These are phyloP conservation scores for Stachybotrys chlorohalonatus DNA, from an alignment of 2,329 filamentous ascomycete species.

Conservation along the genomic window DNA sequence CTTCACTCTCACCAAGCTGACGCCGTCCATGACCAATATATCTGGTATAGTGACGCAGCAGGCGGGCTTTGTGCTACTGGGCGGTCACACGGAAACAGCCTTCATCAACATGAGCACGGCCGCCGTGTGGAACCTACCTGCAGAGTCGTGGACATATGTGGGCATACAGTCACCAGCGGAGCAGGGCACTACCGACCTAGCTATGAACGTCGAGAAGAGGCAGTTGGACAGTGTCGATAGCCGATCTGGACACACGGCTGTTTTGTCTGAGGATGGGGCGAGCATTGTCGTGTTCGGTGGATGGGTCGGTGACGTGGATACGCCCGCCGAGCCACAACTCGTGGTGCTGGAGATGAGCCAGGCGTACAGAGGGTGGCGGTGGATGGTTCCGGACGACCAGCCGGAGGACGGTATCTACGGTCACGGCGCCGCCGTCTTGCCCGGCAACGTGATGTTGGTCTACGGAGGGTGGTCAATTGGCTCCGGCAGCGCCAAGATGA, in stretches of 20 bases:
- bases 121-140: slow-evolving; percentile 77
- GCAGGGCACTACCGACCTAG: slow-evolving; percentile 44
- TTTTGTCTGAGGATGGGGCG: slow-evolving; percentile 69
- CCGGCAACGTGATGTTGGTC: slow-evolving; percentile 61
- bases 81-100: slow-evolving; percentile 72
- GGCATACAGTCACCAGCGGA: slow-evolving; percentile 41
- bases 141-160: slow-evolving; percentile 79
- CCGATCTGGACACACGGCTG: slow-evolving; percentile 79
- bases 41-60: slow-evolving; percentile 60
- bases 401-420: slow-evolving; percentile 46
- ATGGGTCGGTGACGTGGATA: slow-evolving; percentile 77
- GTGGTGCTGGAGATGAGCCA: slow-evolving; percentile 67
- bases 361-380: slow-evolving; percentile 67
- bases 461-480: slow-evolving; percentile 51
- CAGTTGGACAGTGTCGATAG: slow-evolving; percentile 51
- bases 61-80: slow-evolving; percentile 70
- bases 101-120: slow-evolving; percentile 94
- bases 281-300: slow-evolving; percentile 77
- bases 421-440: slow-evolving; percentile 53
- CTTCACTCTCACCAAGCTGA: slow-evolving; percentile 69
- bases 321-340: slow-evolving; percentile 73
- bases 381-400: slow-evolving; percentile 51
- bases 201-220: slow-evolving; percentile 20
- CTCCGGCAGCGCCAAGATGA: slow-evolving; percentile 19
- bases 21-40: slow-evolving; percentile 59